Evolutionary conservation across 768 basidiomycete species (phyloP).

Genomic region (Inosperma sp.): DNA sequence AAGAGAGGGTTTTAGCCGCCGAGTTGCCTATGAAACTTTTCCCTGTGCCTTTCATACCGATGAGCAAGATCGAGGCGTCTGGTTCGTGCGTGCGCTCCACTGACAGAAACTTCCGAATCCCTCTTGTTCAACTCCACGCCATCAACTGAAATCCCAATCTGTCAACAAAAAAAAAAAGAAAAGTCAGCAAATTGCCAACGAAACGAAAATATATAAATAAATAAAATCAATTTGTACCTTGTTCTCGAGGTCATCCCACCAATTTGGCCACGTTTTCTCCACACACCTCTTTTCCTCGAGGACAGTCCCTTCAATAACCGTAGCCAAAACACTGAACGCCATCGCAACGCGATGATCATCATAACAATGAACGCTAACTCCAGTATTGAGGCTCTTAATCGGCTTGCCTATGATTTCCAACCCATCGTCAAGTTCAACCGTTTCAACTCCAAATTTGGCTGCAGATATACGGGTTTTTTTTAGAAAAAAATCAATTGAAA

Average conservation of each 20-base stretch:
- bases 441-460: conserved; percentile 95
- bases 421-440: conserved; percentile 88
- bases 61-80: conserved; percentile 64
- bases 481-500: no score
- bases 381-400: conserved; percentile 54
- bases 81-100: conserved; percentile 29
- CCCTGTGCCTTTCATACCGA: conserved; percentile 97
- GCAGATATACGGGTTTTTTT: not conserved
- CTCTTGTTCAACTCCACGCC: conserved; percentile 68
- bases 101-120: conserved; percentile 39
- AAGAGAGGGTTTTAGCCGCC: conserved; percentile 66
- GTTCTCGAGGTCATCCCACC: conserved; percentile 98
- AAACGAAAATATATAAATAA: no score
- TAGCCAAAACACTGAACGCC: conserved; percentile 89
- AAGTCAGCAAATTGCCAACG: no score
- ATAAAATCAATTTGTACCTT: conserved; percentile 55
- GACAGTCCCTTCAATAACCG: conserved; percentile 66
- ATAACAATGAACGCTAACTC: conserved; percentile 89
- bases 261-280: conserved; percentile 99
- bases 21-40: conserved; percentile 85
- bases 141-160: conserved; percentile 87
- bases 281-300: conserved; percentile 97
- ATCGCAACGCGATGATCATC: conserved; percentile 99
- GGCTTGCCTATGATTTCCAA: conserved; percentile 84
- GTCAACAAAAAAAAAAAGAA: conserved; percentile 4